phyloP scores from a whole-genome alignment of 2,329 filamentous ascomycete genomes.

The Pezicula rhizophila region DNA sequence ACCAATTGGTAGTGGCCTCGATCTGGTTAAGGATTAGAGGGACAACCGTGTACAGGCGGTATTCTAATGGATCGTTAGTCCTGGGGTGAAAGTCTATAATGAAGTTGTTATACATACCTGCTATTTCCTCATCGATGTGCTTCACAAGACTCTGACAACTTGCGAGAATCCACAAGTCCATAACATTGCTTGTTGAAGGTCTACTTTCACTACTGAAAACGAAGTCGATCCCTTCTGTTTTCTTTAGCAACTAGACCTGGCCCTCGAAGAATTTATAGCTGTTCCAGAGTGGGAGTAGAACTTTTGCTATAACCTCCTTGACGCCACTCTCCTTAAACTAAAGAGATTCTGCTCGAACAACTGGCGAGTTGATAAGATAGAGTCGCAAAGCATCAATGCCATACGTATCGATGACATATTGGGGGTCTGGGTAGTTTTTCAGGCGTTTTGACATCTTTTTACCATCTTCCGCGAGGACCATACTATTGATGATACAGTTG shows the following conservation, averaged over 20 bases:
- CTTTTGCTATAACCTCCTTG: constrained; percentile 90
- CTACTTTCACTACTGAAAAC: constrained; percentile 71
- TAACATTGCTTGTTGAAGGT: constrained; percentile 77
- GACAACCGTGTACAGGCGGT: constrained; percentile 85
- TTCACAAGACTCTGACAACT: constrained; percentile 85
- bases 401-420: constrained; percentile 77
- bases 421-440: constrained; percentile 93
- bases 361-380: constrained; percentile 93
- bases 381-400: constrained; percentile 87
- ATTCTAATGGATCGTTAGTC: constrained; percentile 38
- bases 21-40: constrained; percentile 77
- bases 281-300: constrained; percentile 89
- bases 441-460: constrained; percentile 99
- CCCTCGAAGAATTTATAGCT: constrained; percentile 95
- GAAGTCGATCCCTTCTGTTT: constrained; percentile 72
- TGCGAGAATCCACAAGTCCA: constrained; percentile 94
- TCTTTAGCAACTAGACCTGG: constrained; percentile 80
- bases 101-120: constrained; percentile 42
- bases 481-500: constrained; percentile 94
- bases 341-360: constrained; percentile 84
- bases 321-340: constrained; percentile 89
- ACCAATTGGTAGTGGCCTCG: constrained; percentile 96
- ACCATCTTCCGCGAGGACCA: constrained; percentile 87
- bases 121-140: constrained; percentile 92
- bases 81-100: background rate